Conservation (phyloP, 768 basidiomycete species). For the Tricholoma furcatifolium region DNA sequence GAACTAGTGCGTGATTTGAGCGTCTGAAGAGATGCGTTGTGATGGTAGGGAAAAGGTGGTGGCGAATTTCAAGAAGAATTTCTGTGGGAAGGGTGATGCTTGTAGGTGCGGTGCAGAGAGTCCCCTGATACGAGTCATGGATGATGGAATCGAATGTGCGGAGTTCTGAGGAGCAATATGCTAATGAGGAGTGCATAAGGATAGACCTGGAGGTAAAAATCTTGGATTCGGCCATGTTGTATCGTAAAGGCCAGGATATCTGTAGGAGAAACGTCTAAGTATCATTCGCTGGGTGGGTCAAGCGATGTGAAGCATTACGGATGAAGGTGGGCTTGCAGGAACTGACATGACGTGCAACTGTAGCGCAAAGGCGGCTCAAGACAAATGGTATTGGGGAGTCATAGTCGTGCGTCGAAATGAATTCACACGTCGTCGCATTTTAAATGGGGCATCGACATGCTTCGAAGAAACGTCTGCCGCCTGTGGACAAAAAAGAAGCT, state of each 20-base stretch:
- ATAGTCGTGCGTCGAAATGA: constrained; percentile 13
- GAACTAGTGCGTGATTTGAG: constrained; percentile 40
- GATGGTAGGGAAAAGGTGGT: constrained; percentile 41
- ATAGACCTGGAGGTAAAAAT: constrained; percentile 39
- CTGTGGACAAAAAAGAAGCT: constrained; percentile 28
- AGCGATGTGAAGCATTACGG: constrained; percentile 9
- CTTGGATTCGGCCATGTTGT: constrained; percentile 20
- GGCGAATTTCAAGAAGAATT: constrained; percentile 51
- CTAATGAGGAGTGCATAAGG: constrained; percentile 54
- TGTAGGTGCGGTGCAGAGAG: constrained; percentile 11
- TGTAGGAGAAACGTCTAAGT: constrained; percentile 5
- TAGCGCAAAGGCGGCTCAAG: constrained; percentile 22
- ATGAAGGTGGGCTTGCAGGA: constrained; percentile 19
- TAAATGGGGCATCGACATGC: constrained; percentile 21
- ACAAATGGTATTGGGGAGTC: constrained; percentile 9
- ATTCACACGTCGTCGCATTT: constrained; percentile 20
- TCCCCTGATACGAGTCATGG: constrained; percentile 11
- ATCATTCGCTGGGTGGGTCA: constrained; percentile 9
- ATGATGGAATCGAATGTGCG: constrained; percentile 41
- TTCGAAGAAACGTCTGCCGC: constrained; percentile 21
- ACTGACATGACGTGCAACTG: constrained; percentile 40
- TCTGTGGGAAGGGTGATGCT: constrained; percentile 43
- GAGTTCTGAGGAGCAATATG: constrained; percentile 45
- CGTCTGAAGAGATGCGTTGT: constrained; percentile 38
- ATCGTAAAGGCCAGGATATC: background rate